Conservation (phyloP, 441 rosid genomes). For the Adansonia rubrostipa region DNA sequence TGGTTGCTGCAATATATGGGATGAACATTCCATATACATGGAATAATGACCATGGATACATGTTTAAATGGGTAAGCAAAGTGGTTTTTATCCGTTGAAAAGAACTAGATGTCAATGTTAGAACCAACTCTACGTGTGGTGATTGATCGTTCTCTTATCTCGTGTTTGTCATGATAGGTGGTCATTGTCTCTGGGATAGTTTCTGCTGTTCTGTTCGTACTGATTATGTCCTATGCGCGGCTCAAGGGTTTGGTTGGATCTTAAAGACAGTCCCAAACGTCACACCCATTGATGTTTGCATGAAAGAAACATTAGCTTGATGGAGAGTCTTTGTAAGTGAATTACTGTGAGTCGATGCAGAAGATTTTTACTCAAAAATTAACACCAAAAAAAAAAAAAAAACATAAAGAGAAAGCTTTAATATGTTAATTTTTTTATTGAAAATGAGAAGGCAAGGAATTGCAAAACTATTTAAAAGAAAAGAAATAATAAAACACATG, state of each 20-base stretch:
- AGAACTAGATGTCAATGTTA: constrained; percentile 3
- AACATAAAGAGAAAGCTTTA: neutral
- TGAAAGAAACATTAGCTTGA: neutral
- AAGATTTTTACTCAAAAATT: neutral
- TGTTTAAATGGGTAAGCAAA: constrained; percentile 76
- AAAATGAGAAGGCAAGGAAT: neutral
- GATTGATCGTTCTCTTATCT: neutral
- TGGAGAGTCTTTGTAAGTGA: neutral
- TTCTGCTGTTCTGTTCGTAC: constrained; percentile 45
- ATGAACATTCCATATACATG: constrained; percentile 92
- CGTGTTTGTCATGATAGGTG: constrained; percentile 48
- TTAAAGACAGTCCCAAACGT: constrained; percentile 35
- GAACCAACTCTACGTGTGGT: neutral
- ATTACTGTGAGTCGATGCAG: neutral
- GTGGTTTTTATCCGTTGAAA: neutral
- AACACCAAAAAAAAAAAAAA: neutral
- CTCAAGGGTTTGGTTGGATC: constrained; percentile 85
- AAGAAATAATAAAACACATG: neutral
- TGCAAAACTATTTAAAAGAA: neutral
- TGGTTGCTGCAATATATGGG: constrained; percentile 84
- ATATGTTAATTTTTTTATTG: neutral
- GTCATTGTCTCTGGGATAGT: constrained; percentile 50
- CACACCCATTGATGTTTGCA: neutral
- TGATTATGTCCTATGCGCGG: constrained; percentile 76
- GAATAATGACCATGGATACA: constrained; percentile 67